Percentiles rank a stretch among this genome's conserved stretches.
phyloP scores from a whole-genome alignment of 2,329 filamentous ascomycete species.

The Onygenales sp. region DNA sequence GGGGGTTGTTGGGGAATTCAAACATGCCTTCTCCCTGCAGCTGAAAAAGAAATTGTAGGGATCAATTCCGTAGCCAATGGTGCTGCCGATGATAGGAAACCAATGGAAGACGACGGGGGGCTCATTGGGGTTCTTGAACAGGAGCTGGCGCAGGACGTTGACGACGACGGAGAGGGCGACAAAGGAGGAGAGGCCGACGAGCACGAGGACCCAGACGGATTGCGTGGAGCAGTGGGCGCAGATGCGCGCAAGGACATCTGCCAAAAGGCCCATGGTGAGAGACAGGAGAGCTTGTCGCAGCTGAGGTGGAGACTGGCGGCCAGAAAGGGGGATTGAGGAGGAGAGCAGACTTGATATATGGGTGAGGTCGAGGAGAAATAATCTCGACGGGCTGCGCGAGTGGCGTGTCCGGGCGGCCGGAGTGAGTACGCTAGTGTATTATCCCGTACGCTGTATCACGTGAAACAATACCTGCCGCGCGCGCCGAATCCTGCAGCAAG shows the following conservation, averaged over 20 bases:
- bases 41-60: conserved; percentile 54
- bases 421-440: too few species aligned
- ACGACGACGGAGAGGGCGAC: conserved; percentile 52
- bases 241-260: conserved; percentile 35
- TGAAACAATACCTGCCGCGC: too few species aligned
- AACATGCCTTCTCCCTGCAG: conserved; percentile 61
- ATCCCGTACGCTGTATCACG: too few species aligned
- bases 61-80: conserved; percentile 89
- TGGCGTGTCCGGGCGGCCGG: too few species aligned
- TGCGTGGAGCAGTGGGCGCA: conserved; percentile 38
- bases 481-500: too few species aligned
- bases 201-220: conserved; percentile 37
- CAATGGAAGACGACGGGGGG: conserved; percentile 59
- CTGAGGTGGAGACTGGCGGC: background rate
- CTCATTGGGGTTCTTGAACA: conserved; percentile 74
- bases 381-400: too few species aligned
- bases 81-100: conserved; percentile 72
- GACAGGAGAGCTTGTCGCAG: background rate
- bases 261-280: conserved; percentile 42
- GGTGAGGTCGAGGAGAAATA: too few species aligned
- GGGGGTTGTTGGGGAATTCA: background rate
- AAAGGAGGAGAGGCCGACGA: conserved; percentile 38
- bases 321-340: too few species aligned
- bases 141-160: conserved; percentile 71
- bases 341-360: too few species aligned